These are phyloP conservation scores for Sugiyamaella chiloensis DNA, from an alignment of 805 yeast genomes.

Conservation along the genomic window DNA sequence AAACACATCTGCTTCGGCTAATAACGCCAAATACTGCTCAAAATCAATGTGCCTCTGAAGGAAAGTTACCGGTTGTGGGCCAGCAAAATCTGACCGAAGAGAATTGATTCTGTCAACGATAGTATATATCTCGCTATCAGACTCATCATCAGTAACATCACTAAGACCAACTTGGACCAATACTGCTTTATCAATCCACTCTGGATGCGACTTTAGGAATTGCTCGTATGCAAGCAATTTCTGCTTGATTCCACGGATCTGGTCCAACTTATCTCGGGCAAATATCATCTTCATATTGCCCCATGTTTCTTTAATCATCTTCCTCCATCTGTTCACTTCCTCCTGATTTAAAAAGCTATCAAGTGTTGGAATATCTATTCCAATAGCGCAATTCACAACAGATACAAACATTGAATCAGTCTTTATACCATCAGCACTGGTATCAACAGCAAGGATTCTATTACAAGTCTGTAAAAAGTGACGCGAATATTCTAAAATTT, in stretches of 20 bases:
- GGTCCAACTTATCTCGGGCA: slow-evolving; percentile 84
- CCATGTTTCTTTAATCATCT: slow-evolving; percentile 80
- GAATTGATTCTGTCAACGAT: slow-evolving; percentile 87
- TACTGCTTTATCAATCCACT: slow-evolving; percentile 62
- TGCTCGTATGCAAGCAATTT: slow-evolving; percentile 83
- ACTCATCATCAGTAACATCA: slow-evolving; percentile 38
- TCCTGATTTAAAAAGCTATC: slow-evolving; percentile 45
- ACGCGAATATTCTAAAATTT: slow-evolving; percentile 87
- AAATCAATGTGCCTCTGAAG: slow-evolving; percentile 86
- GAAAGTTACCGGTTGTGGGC: slow-evolving; percentile 78
- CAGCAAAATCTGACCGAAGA: slow-evolving; percentile 63
- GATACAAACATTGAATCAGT: slow-evolving; percentile 39
- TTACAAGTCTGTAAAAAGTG: slow-evolving; percentile 91
- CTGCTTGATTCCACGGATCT: slow-evolving; percentile 82
- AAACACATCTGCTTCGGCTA: slow-evolving; percentile 82
- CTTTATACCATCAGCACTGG: slow-evolving; percentile 82
- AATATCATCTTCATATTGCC: slow-evolving; percentile 62
- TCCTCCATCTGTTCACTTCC: slow-evolving; percentile 27
- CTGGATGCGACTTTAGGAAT: slow-evolving; percentile 70
- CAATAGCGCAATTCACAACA: slow-evolving; percentile 38
- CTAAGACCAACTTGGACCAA: slow-evolving; percentile 60
- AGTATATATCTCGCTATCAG: slow-evolving; percentile 69
- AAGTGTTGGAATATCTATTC: slow-evolving; percentile 46
- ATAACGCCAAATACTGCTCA: slow-evolving; percentile 82
- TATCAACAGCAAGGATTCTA: slow-evolving; percentile 77